Percentiles rank a stretch among this genome's conserved stretches.
Conservation (phyloP, 495 filamentous ascomycete genomes). For the Neurospora sp. region DNA sequence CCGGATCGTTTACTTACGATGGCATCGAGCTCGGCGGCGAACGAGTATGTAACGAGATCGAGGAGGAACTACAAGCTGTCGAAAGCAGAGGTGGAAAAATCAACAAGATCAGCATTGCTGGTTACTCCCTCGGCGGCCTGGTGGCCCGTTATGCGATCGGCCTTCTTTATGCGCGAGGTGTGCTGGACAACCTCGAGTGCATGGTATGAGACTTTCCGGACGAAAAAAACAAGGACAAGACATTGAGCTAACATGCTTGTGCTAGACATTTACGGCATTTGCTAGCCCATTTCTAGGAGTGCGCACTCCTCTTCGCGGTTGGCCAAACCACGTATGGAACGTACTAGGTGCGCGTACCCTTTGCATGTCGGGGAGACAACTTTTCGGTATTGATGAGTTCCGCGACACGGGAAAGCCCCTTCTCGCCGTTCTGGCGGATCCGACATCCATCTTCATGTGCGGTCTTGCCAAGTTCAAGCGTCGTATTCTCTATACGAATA, state of each 20-base stretch:
- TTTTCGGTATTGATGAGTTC: slow-evolving; percentile 82
- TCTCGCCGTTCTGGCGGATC: slow-evolving; percentile 72
- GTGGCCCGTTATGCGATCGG: slow-evolving; percentile 84
- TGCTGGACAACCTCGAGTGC: slow-evolving; percentile 67
- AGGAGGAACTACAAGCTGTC: slow-evolving; percentile 64
- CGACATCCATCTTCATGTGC: slow-evolving; percentile 73
- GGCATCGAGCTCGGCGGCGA: slow-evolving; percentile 88
- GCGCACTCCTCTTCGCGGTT: slow-evolving; percentile 60
- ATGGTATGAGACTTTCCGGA: slow-evolving; percentile 38
- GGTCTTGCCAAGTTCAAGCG: slow-evolving; percentile 65
- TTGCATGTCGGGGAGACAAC: slow-evolving; percentile 71
- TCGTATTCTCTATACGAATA: slow-evolving; percentile 69
- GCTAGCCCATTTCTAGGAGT: slow-evolving; percentile 85
- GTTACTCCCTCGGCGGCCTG: slow-evolving; percentile 84
- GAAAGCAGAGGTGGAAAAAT: slow-evolving; percentile 56
- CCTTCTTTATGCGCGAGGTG: slow-evolving; percentile 66
- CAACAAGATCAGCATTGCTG: slow-evolving; percentile 72
- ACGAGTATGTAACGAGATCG: slow-evolving; percentile 78
- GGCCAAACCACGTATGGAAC: slow-evolving; percentile 64
- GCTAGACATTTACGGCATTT: slow-evolving; percentile 84
- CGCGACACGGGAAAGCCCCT: slow-evolving; percentile 70
- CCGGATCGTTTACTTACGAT: slow-evolving; percentile 82
- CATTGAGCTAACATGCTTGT: slow-evolving; percentile 7
- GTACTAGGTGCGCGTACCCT: slow-evolving; percentile 65
- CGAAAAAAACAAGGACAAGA: background rate